Evolutionary conservation across 768 basidiomycete species (phyloP).

Genomic region (Chiua virens): DNA sequence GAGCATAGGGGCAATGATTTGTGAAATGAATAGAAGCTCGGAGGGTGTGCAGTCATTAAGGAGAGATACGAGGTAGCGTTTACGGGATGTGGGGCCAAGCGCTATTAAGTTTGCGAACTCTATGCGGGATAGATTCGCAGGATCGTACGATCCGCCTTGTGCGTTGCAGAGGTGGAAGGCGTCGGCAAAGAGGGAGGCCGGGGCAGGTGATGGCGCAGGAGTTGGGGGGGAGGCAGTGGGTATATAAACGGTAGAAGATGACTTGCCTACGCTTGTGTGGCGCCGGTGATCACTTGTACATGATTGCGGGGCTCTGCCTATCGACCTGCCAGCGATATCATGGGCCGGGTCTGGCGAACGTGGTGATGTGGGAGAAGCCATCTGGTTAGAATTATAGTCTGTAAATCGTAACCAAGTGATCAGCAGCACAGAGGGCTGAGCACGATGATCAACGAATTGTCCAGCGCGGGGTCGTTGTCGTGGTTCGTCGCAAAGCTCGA

Average conservation of each 20-base stretch:
- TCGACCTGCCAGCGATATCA: slow-evolving; percentile 7
- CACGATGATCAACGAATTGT: background rate
- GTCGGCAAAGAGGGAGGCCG: slow-evolving; percentile 47
- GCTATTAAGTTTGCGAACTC: slow-evolving; percentile 34
- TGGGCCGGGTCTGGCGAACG: slow-evolving; percentile 7
- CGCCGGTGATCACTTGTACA: slow-evolving; percentile 14
- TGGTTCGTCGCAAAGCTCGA: background rate
- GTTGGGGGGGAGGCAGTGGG: slow-evolving; percentile 60
- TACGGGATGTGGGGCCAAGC: slow-evolving; percentile 43
- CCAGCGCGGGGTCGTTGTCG: slow-evolving; percentile 7
- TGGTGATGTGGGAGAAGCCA: slow-evolving; percentile 12
- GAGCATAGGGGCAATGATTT: slow-evolving; percentile 62
- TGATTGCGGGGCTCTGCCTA: slow-evolving; percentile 10
- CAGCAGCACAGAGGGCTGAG: background rate
- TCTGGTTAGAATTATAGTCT: background rate
- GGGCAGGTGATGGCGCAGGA: slow-evolving; percentile 57
- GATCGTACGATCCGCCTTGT: slow-evolving; percentile 17
- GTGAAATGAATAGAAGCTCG: slow-evolving; percentile 67
- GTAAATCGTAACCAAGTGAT: background rate
- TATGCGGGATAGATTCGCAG: slow-evolving; percentile 27
- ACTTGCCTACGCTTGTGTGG: slow-evolving; percentile 14
- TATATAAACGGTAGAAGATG: slow-evolving; percentile 44
- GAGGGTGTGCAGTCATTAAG: slow-evolving; percentile 54
- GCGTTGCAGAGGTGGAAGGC: slow-evolving; percentile 19
- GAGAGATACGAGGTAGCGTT: slow-evolving; percentile 50